Conservation (phyloP, 495 filamentous ascomycete species). For the Aspergillus nanangensis region DNA sequence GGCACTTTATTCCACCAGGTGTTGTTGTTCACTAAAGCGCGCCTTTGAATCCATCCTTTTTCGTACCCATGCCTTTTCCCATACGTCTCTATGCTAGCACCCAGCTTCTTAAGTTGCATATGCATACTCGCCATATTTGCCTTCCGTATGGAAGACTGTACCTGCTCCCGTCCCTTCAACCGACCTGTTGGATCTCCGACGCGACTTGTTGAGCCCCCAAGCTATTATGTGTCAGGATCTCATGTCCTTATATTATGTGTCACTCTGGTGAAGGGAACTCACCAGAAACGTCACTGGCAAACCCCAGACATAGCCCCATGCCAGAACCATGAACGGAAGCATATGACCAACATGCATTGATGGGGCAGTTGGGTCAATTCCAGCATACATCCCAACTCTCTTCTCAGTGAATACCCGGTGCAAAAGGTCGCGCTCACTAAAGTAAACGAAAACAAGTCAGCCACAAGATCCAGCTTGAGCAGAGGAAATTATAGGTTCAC, state of each 20-base stretch:
- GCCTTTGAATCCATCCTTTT: slow-evolving; percentile 56
- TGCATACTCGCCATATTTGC: slow-evolving; percentile 74
- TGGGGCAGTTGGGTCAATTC: slow-evolving; percentile 86
- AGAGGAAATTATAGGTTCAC: too few relatives aligned
- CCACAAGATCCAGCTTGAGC: too few relatives aligned
- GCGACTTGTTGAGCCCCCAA: slow-evolving; percentile 81
- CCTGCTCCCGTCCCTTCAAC: slow-evolving; percentile 56
- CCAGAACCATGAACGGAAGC: slow-evolving; percentile 87
- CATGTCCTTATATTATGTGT: not conserved
- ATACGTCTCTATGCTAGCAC: slow-evolving; percentile 62
- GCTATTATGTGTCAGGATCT: slow-evolving; percentile 31
- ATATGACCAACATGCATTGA: slow-evolving; percentile 93
- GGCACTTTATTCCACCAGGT: slow-evolving; percentile 69
- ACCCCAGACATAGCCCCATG: slow-evolving; percentile 88
- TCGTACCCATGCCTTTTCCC: slow-evolving; percentile 57
- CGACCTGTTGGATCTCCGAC: slow-evolving; percentile 87
- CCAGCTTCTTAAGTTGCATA: slow-evolving; percentile 74
- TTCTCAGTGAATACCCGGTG: slow-evolving; percentile 64
- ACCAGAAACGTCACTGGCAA: slow-evolving; percentile 67
- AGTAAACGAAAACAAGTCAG: slow-evolving; percentile 11
- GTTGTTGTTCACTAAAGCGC: slow-evolving; percentile 71
- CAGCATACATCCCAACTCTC: slow-evolving; percentile 76
- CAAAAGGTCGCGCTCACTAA: slow-evolving; percentile 58
- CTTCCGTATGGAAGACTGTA: slow-evolving; percentile 51
- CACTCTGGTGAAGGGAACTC: too few relatives aligned